Percentiles rank a stretch among this genome's conserved stretches.
Conservation (phyloP, 2,329 filamentous ascomycete genomes). For the Arthroderma uncinatum region DNA sequence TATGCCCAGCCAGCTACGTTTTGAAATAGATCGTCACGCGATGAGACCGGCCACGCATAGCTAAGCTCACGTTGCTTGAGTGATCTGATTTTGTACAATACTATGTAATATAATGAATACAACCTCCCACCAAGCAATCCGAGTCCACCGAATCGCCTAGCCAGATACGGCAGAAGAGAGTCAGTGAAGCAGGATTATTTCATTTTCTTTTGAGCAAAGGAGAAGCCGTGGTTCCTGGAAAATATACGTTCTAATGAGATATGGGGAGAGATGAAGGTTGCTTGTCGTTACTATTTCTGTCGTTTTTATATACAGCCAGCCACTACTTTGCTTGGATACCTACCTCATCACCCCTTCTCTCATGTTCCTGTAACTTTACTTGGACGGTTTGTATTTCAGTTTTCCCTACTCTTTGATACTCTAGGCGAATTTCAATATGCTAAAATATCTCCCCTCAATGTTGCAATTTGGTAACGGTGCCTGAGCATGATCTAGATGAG, state of each 20-base stretch:
- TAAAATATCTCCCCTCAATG: background rate
- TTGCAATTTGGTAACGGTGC: too few species aligned
- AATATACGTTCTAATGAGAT: background rate
- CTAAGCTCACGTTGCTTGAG: background rate
- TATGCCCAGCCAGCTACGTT: background rate
- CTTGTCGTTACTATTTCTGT: too few species aligned
- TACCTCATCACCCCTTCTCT: background rate
- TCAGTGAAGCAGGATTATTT: background rate
- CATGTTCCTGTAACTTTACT: background rate
- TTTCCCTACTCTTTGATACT: background rate
- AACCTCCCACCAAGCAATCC: background rate
- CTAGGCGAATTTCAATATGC: background rate
- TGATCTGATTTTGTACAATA: slow-evolving; percentile 1
- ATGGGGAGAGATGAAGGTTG: background rate
- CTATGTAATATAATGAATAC: slow-evolving; percentile 7
- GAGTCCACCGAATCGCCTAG: background rate
- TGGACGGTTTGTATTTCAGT: background rate
- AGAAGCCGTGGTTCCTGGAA: background rate
- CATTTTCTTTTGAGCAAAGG: background rate
- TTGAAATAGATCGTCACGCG: background rate
- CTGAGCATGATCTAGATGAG: too few species aligned
- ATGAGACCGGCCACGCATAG: background rate
- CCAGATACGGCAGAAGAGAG: background rate
- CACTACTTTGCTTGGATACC: background rate
- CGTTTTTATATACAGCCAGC: background rate